Evolutionary conservation across 352 stramenopile species (phyloP).

Genomic region (Globisporangium cystogenes): DNA sequence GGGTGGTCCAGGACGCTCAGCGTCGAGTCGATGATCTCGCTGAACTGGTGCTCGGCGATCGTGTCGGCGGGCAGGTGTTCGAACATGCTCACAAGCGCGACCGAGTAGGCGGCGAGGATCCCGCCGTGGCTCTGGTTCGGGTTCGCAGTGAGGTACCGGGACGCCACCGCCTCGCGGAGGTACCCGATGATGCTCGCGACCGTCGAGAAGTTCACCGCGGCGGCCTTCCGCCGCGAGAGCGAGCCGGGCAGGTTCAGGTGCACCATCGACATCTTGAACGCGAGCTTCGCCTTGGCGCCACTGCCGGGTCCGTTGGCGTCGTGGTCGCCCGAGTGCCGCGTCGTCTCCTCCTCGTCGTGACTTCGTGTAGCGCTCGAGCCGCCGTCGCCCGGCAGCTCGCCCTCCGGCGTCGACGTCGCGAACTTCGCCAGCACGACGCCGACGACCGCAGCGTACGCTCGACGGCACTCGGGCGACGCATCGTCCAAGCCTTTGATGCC

Average conservation of each 20-base stretch:
- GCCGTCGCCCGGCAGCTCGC: constrained; percentile 6
- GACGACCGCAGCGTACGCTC: constrained; percentile 58
- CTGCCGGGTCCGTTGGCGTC: constrained; percentile 5
- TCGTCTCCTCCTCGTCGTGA: constrained; percentile 24
- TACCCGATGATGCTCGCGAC: constrained; percentile 71
- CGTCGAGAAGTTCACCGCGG: constrained; percentile 61
- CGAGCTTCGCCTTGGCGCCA: constrained; percentile 45
- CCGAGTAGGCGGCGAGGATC: constrained; percentile 61
- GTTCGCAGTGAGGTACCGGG: constrained; percentile 45
- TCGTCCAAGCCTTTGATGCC: constrained; percentile 80
- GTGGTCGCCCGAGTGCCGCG: constrained; percentile 10
- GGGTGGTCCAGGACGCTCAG: constrained; percentile 67
- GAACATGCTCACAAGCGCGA: constrained; percentile 77
- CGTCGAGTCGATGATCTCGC: constrained; percentile 59
- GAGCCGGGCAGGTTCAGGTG: constrained; percentile 39
- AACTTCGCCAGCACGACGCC: constrained; percentile 79
- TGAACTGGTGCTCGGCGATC: constrained; percentile 54
- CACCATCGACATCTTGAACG: constrained; percentile 57
- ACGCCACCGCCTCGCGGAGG: constrained; percentile 68
- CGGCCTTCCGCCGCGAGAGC: constrained; percentile 52
- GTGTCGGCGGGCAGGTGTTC: constrained; percentile 56
- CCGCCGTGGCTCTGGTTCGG: constrained; percentile 55
- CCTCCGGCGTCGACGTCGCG: constrained; percentile 37
- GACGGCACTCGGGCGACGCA: constrained; percentile 45
- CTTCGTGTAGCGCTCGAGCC: constrained; percentile 3